Evolutionary conservation across 257 asterid genomes (phyloP), one percentile per base, ranked within the genome.

Genomic region (Vinca minor): DNA sequence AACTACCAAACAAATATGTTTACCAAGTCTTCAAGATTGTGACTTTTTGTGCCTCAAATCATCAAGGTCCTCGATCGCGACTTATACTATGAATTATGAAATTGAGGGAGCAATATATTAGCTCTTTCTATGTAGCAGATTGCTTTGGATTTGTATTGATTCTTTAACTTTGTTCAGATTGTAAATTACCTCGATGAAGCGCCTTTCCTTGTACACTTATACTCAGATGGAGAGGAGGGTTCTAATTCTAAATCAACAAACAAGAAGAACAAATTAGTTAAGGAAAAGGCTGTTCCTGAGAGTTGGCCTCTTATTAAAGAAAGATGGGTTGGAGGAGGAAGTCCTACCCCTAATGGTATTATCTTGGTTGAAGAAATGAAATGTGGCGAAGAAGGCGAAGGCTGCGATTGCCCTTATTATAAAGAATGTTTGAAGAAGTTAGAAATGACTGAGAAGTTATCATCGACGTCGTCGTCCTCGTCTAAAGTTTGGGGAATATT

Each of bases 171-270:
- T 59, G 55, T 53, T 53, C 65, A 76, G 81, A 76, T 76, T 31
- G 67, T 76, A 68, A 72, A 31, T 69, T 68, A 65, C 67, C 52
- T 76, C 7, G 77, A 72, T 12, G 75, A 76, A 45, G 81, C 81
- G 1, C 81, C 81, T 41, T 76, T 76, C 65, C 81, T 76, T 35
- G 75, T 76, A 41, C 72, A 76, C 28, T 63, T 76, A 20, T 76
- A 72, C 58, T 21, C 72, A 8, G 75, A 59, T 7, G 47, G 53
- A 17, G 69, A 68, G 39, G 67, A 66, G 48, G 65, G 49, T 34
- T 59, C 68, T n/a, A n/a, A n/a, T n/a, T n/a, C n/a, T n/a, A n/a
- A 47, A 5, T 17, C 49, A 18, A 34, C 34, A 6, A n/a, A 53
- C 11, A 62, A 64, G 60, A 64, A 58, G 6, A 34, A 34, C 38